Base-by-base conservation (phyloP, 306 rosid species). In the Coriaria nepalensis region DNA sequence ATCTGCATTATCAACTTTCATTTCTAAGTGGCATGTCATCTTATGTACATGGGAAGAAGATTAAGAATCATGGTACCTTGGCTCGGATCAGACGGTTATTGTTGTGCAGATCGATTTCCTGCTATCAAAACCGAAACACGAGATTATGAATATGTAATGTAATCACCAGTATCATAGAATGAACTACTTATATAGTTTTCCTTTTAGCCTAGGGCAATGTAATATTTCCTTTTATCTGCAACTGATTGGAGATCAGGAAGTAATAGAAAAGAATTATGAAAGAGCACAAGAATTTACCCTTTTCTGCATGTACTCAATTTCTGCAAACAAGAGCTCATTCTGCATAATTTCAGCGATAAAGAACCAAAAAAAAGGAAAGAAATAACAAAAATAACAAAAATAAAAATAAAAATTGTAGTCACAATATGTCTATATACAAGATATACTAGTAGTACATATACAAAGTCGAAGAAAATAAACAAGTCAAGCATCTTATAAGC, bases 301-400 rank as follows among this genome's bases (percentile, higher is more conserved):
- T 53, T 82, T 82, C 53, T 86, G 92, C 96, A 86, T 86, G 81
- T 78, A 82, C 71, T 86, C 94, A 59, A 86, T 77, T 71, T 86
- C 96, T 13, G 83, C 74, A 66, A 82, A 79, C 70, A 82, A 55
- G 57, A 82, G 82, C 79, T 88, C 95, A 5, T 88, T 84, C 97
- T 88, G 82, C 43, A 33, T n/a, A 37, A 50, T 37, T 5, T 33
- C 12, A 11, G n/a, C 6, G 15, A 13, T 39, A 37, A 10, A 33
- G n/a, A n/a, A n/a, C n/a, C n/a, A n/a, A n/a, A n/a, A n/a, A n/a
- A n/a, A n/a, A n/a, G n/a, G n/a, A n/a, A n/a, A n/a, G n/a, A n/a
- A n/a, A n/a, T n/a, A n/a, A n/a, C n/a, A 50, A 29, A 13, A 36
- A 41, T 8, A 54, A 54, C 8, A 45, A 8, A 51, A 49, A 37